These are phyloP conservation scores for Eimeria brunetti DNA, from an alignment of 169 alveolate species.

Conservation along the genomic window DNA sequence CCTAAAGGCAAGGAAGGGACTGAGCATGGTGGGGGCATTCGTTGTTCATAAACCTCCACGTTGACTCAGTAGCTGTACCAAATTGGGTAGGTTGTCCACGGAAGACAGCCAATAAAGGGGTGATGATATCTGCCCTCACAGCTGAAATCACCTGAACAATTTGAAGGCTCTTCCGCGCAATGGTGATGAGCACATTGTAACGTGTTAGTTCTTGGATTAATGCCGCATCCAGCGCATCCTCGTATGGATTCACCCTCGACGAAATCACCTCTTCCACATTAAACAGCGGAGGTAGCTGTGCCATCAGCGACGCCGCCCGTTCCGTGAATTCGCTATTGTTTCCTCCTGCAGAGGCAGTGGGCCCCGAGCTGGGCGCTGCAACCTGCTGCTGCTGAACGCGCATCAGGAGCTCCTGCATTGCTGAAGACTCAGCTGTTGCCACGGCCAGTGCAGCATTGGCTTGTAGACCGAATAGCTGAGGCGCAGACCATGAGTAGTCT, in stretches of 20 bases:
- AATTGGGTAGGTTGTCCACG: neutral
- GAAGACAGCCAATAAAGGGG: neutral
- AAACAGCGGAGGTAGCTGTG: constrained; percentile 89
- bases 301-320: constrained; percentile 80
- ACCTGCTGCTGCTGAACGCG: constrained; percentile 52
- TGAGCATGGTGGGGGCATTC: neutral
- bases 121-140: neutral
- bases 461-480: constrained; percentile 62
- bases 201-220: constrained; percentile 92
- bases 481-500: neutral
- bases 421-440: constrained; percentile 54
- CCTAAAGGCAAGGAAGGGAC: constrained; percentile 65
- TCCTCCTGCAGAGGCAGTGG: neutral
- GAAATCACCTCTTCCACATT: constrained; percentile 89
- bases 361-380: constrained; percentile 3
- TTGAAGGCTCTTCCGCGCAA: constrained; percentile 84
- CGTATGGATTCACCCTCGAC: constrained; percentile 92
- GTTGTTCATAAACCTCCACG: neutral
- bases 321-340: constrained; percentile 25
- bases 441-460: constrained; percentile 69
- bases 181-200: constrained; percentile 90
- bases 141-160: constrained; percentile 72
- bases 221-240: constrained; percentile 94
- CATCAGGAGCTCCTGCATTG: constrained; percentile 61
- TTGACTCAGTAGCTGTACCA: neutral